Conservation (phyloP, 2,329 filamentous ascomycete species). For the Stenocarpella maydis region DNA sequence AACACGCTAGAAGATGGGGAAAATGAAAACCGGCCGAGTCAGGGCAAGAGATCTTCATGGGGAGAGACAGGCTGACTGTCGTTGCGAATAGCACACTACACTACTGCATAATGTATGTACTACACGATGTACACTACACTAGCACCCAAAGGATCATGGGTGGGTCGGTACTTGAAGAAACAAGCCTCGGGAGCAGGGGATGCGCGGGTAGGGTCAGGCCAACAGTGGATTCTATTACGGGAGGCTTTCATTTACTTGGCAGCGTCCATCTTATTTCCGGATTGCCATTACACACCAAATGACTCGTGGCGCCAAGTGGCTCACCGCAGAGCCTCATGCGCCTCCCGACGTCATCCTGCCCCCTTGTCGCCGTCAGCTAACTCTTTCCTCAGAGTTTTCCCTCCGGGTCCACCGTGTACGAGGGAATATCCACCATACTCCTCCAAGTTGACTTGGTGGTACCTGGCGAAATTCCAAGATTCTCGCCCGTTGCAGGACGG, state of each 20-base stretch:
- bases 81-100: too few relatives aligned
- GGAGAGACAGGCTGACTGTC: too few relatives aligned
- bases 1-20: slow-evolving; percentile 16
- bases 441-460: slow-evolving; percentile 20
- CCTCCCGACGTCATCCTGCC: slow-evolving; percentile 5
- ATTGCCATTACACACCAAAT: slow-evolving; percentile 31
- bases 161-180: slow-evolving; percentile 32
- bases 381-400: slow-evolving; percentile 31
- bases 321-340: slow-evolving; percentile 34
- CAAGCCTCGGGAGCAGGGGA: slow-evolving; percentile 25
- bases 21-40: slow-evolving; percentile 26
- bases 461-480: background rate
- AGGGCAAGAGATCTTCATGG: background rate
- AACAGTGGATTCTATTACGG: slow-evolving; percentile 32
- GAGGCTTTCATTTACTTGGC: slow-evolving; percentile 9
- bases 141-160: slow-evolving; percentile 26
- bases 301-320: slow-evolving; percentile 28
- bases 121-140: too few relatives aligned
- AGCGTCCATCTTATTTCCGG: slow-evolving; percentile 22
- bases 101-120: too few relatives aligned
- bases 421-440: slow-evolving; percentile 23
- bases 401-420: slow-evolving; percentile 32
- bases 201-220: background rate
- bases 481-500: background rate
- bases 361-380: slow-evolving; percentile 28